A percentile compares a stretch with the other conserved stretches of the same genome.
These are phyloP conservation scores for Vitis hybrid DNA, from an alignment of 177 flowering plant species.

Conservation along the genomic window DNA sequence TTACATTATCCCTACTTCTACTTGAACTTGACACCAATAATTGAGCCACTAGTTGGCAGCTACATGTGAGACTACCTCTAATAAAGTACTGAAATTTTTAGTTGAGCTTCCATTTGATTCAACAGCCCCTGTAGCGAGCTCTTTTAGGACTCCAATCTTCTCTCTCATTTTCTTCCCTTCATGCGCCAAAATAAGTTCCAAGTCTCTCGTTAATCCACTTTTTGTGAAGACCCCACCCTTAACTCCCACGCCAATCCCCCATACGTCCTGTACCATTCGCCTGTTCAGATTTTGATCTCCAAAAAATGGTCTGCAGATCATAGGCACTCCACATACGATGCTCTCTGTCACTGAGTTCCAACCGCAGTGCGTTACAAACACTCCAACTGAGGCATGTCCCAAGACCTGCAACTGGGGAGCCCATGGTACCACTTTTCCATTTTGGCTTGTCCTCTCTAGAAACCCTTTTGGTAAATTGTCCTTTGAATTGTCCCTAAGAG, in stretches of 20 bases:
- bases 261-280: conserved; percentile 27
- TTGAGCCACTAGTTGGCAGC: not conserved
- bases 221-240: conserved; percentile 38
- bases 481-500: conserved; percentile 29
- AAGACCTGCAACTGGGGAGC: conserved; percentile 50
- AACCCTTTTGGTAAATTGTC: conserved; percentile 38
- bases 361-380: conserved; percentile 52
- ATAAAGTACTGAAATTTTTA: conserved; percentile 22
- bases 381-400: conserved; percentile 37
- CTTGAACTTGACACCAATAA: too few species aligned
- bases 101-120: conserved; percentile 38
- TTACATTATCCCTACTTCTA: too few species aligned
- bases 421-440: conserved; percentile 52
- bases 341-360: conserved; percentile 62
- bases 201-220: conserved; percentile 9
- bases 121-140: conserved; percentile 28
- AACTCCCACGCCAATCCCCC: conserved; percentile 40
- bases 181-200: conserved; percentile 26
- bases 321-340: conserved; percentile 45
- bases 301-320: conserved; percentile 53
- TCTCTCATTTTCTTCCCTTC: conserved; percentile 39
- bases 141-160: conserved; percentile 16
- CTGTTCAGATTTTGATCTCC: conserved; percentile 49
- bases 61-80: conserved; percentile 11
- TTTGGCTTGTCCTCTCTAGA: conserved; percentile 15